Conservation (phyloP, 2,329 filamentous ascomycete species). For the Aspergillus bombycis region DNA sequence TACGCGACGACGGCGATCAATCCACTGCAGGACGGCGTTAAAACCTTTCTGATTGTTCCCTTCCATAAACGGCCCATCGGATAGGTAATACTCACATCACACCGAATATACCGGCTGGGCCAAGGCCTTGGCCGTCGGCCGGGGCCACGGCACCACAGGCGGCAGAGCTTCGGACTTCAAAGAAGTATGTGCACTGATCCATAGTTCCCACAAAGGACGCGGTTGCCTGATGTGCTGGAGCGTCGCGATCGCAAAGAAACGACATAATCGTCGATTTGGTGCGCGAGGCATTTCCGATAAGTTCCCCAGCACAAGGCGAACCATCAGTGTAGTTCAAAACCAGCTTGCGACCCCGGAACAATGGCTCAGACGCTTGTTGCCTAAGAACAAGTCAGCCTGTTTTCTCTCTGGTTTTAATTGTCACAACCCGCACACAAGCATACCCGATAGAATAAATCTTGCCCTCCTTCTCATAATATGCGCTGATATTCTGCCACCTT, state of each 20-base stretch:
- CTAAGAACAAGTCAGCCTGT: constrained; percentile 27
- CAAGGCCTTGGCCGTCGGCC: constrained; percentile 61
- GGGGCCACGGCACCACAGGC: constrained; percentile 75
- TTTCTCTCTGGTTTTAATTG: neutral
- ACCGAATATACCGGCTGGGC: constrained; percentile 77
- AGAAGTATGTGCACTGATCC: constrained; percentile 93
- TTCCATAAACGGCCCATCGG: neutral
- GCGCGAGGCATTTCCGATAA: constrained; percentile 30
- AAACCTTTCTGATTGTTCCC: no score
- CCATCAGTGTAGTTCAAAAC: constrained; percentile 77
- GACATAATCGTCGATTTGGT: constrained; percentile 84
- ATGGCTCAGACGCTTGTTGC: constrained; percentile 48
- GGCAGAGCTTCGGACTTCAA: constrained; percentile 83
- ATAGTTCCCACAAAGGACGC: constrained; percentile 86
- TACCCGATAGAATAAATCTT: constrained; percentile 53
- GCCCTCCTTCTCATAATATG: constrained; percentile 49
- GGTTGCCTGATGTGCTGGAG: constrained; percentile 66
- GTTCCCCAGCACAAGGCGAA: constrained; percentile 63
- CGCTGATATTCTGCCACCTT: constrained; percentile 52
- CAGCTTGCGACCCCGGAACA: constrained; percentile 61
- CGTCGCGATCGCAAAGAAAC: constrained; percentile 88
- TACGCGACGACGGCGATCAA: constrained; percentile 81
- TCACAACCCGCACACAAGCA: constrained; percentile 16
- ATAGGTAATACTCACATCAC: constrained; percentile 70
- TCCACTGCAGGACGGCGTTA: constrained; percentile 38